A percentile compares a stretch with the other conserved stretches of the same genome.
Conservation (phyloP, 2,329 filamentous ascomycete species). For the Ophiocordyceps unilateralis region DNA sequence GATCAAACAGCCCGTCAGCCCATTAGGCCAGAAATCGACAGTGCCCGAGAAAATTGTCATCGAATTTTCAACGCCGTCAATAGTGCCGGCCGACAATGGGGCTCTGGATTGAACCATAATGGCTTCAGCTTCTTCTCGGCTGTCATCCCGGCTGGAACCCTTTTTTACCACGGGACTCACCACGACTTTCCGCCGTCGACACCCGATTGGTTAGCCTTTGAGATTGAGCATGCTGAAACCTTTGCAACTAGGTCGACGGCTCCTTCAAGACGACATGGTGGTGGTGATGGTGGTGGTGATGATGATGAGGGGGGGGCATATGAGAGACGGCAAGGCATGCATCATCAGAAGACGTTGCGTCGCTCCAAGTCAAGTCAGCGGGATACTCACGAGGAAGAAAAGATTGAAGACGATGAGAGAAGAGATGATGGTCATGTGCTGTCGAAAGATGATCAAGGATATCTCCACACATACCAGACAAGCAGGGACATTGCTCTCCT, state of each 20-base stretch:
- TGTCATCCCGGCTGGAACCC: constrained; percentile 43
- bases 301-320: background rate
- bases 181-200: constrained; percentile 27
- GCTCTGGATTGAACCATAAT: constrained; percentile 56
- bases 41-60: constrained; percentile 33
- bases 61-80: constrained; percentile 59
- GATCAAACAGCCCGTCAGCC: background rate
- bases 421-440: too few relatives aligned
- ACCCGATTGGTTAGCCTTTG: constrained; percentile 60
- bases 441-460: constrained; percentile 36
- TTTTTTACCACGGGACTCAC: constrained; percentile 49
- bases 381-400: too few relatives aligned
- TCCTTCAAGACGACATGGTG: background rate
- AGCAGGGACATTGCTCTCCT: constrained; percentile 39
- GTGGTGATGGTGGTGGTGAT: background rate
- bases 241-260: background rate
- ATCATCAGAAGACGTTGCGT: background rate
- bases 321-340: too few relatives aligned
- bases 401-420: too few relatives aligned
- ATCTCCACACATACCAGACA: constrained; percentile 49
- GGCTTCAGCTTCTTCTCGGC: constrained; percentile 57
- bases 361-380: constrained; percentile 1
- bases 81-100: constrained; percentile 58
- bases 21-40: constrained; percentile 18
- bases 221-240: constrained; percentile 48